Percentiles rank a stretch among this genome's conserved stretches.
phyloP scores from a whole-genome alignment of 2,329 filamentous ascomycete species.

The Talaromyces amestolkiae region DNA sequence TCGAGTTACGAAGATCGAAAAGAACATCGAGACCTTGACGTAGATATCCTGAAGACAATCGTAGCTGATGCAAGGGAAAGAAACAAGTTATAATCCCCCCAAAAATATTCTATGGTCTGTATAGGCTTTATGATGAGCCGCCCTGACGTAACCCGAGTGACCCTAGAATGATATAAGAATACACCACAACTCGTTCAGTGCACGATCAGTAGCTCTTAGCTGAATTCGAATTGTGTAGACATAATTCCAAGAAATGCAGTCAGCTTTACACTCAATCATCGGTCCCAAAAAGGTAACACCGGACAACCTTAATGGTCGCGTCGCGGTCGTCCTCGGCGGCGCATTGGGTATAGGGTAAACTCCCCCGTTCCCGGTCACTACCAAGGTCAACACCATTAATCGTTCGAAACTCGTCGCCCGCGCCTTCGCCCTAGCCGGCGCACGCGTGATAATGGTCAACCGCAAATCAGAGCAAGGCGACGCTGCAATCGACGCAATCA shows the following conservation, averaged over 20 bases:
- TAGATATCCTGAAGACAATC: neutral
- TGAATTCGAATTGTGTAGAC: too few relatives aligned
- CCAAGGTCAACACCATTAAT: neutral
- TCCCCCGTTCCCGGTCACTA: neutral
- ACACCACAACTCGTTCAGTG: too few relatives aligned
- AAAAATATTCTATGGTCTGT: too few relatives aligned
- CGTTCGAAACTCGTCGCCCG: conserved; percentile 24
- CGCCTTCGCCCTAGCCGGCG: conserved; percentile 33
- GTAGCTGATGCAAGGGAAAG: neutral
- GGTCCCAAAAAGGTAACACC: conserved; percentile 39
- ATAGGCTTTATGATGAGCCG: neutral
- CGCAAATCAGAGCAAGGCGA: conserved; percentile 41
- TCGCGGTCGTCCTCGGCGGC: conserved; percentile 42
- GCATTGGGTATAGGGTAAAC: conserved; percentile 40
- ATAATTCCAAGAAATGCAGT: conserved; percentile 34
- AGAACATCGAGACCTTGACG: neutral
- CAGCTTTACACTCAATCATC: conserved; percentile 37
- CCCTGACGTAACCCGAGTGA: conserved; percentile 3
- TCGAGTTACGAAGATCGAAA: neutral
- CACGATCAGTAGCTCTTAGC: neutral
- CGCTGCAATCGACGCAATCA: conserved; percentile 36
- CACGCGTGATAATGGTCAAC: conserved; percentile 39
- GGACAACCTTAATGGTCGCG: conserved; percentile 34
- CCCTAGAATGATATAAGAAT: conserved; percentile 1
- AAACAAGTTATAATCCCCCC: neutral